Evolutionary conservation across 345 rosid genomes (phyloP), one percentile per base, ranked within the genome.

Genomic region (Lepidium didymum): DNA sequence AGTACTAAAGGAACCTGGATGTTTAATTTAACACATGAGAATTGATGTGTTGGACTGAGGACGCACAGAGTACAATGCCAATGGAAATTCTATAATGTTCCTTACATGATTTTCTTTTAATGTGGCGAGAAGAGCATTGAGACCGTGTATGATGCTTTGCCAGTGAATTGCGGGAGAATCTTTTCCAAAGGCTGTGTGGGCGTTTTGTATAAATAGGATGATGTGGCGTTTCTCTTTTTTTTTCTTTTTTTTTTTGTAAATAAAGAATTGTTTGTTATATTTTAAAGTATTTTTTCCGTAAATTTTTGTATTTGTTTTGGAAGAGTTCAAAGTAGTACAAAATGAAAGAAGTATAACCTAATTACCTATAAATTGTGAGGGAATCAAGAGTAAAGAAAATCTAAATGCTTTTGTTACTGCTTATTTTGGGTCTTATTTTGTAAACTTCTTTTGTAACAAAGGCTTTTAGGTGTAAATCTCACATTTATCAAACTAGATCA

Each of bases 111-210:
- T 94, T 76, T 89, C 96, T 78, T 89, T 91, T 81, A 95, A 64
- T 37, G 88, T 87, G 74, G 80, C 79, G 51, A 91, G 93, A 68
- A 89, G 96, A 43, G 77, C 74, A 79, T 83, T 89, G 78, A 95
- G 87, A 68, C 88, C 75, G 37, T 95, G 94, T 70, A 95, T 86
- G 75, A 95, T 91, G 84, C 83, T 85, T 81, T 95, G 99, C 99
- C 99, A 91, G 78, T 91, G 96, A 78, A 71, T 78, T 57, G 84
- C 75, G 67, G 93, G 79, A 76, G 96, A 83, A 80, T 91, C 96
- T 78, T 87, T 91, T 54, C 96, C 87, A 34, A 91, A 85, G 56
- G 97, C 72, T 51, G 72, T 51, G 0, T 60, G 67, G 77, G 68
- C 25, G 40, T 66, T 66, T 73, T 73, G 66, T 66, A 43, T 35